Base-by-base conservation (phyloP, 2,329 filamentous ascomycete genomes). In the Phoma sp. region DNA sequence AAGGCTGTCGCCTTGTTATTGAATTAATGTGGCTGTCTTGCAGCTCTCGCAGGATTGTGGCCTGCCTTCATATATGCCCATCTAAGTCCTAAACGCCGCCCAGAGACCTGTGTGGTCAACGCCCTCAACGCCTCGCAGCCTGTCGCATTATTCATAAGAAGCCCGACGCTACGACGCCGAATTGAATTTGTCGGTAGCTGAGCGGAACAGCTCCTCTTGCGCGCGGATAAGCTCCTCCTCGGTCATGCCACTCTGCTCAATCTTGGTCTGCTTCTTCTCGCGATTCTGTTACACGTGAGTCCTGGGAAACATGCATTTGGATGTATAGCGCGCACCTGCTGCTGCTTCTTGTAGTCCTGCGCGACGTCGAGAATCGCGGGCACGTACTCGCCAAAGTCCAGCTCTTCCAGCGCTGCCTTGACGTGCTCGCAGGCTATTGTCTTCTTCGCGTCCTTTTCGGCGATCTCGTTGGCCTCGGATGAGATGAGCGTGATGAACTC, bases 401-500 rank as follows among this genome's bases (percentile, higher is more conserved):
- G 85, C 68, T 96, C 90, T 67, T 93, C 90, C 37, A 99, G 83
- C 0, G 95, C 95, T 71, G 93, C 93, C 70, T 93, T 96, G 67
- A 99, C 96, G 79, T 99, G 95, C 69, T 99, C 95, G 75, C 91
- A 96, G 10, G 93, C 93, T 66, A 99, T 99, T 4, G 95, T 99
- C 83, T 99, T 99, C 81, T 99, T 99, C 44, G 93, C 91, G 71
- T 99, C 95, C 77, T 96, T 96, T 75, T 99, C 95, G 10, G 93
- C 96, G 61, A 99, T 99, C 69, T 99, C 95, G 77, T 99, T 99
- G 59, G 95, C 95, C 79, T 99, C 93, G 42, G 91, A 96, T n/a
- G 93, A 97, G 66, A 99, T 90, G 69, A 99, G 86, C 14, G 95
- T 98, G 76, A 99, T 97, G 76, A 99, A 99, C 76, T 99, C 95